Conservation (phyloP, 441 rosid genomes). For the Flueggea neowawraea region DNA sequence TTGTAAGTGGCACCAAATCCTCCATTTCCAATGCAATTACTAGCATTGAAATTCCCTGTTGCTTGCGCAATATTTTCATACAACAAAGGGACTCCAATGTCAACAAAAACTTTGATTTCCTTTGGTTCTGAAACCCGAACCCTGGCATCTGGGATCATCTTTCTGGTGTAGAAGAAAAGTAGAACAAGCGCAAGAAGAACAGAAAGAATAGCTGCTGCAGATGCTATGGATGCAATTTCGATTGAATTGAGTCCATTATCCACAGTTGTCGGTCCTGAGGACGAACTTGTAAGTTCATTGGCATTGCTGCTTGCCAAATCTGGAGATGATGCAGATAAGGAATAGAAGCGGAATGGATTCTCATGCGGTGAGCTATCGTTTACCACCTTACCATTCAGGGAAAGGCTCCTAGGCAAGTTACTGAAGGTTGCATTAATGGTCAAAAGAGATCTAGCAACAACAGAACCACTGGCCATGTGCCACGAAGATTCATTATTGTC, state of each 20-base stretch:
- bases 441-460: constrained; percentile 30
- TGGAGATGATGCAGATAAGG: constrained; percentile 28
- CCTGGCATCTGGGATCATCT: constrained; percentile 43
- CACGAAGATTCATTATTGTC: constrained; percentile 43
- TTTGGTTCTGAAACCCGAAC: constrained; percentile 46
- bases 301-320: constrained; percentile 10
- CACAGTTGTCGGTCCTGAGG: constrained; percentile 12
- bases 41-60: constrained; percentile 71
- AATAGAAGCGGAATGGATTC: constrained; percentile 30
- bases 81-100: constrained; percentile 53
- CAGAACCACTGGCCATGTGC: constrained; percentile 34
- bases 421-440: constrained; percentile 43
- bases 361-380: constrained; percentile 34
- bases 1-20: constrained; percentile 96
- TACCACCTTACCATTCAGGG: constrained; percentile 22
- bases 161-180: constrained; percentile 54
- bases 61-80: constrained; percentile 74
- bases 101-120: constrained; percentile 61
- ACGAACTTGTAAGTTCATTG: constrained; percentile 20
- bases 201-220: constrained; percentile 75
- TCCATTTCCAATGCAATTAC: constrained; percentile 91
- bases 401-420: constrained; percentile 35
- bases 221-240: constrained; percentile 79
- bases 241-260: constrained; percentile 41
- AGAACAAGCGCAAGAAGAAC: constrained; percentile 69